Conservation (phyloP, 805 yeast genomes). For the Saccharomycopsis javanensis region DNA sequence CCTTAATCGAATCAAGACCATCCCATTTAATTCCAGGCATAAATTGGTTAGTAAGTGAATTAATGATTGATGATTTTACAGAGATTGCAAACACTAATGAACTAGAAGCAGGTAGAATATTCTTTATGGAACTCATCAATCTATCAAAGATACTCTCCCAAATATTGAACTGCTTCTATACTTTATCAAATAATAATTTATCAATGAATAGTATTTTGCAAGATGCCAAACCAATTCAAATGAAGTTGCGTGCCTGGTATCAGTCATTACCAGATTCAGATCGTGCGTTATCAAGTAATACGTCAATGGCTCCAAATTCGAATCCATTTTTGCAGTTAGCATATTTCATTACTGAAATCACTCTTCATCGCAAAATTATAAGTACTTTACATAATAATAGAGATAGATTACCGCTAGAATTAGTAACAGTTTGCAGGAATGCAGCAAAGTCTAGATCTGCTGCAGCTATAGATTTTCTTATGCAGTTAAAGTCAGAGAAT, state of each 20-base stretch:
- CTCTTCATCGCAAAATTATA: constrained; percentile 71
- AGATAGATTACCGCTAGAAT: constrained; percentile 37
- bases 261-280: constrained; percentile 43
- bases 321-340: constrained; percentile 75
- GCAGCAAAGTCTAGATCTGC: constrained; percentile 77
- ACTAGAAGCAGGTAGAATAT: constrained; percentile 50
- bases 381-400: constrained; percentile 34
- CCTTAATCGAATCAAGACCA: constrained; percentile 74
- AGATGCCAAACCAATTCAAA: constrained; percentile 73
- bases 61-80: constrained; percentile 57
- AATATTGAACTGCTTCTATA: constrained; percentile 61
- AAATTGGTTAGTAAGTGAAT: constrained; percentile 71
- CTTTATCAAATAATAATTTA: constrained; percentile 50
- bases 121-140: constrained; percentile 60
- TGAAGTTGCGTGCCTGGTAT: constrained; percentile 65
- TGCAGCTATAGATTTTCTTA: constrained; percentile 74
- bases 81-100: constrained; percentile 1
- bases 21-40: constrained; percentile 62
- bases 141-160: constrained; percentile 62
- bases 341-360: constrained; percentile 83
- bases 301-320: constrained; percentile 43
- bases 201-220: constrained; percentile 61
- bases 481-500: constrained; percentile 71
- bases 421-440: constrained; percentile 60
- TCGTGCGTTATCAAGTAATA: constrained; percentile 29